A percentile compares a stretch with the other conserved stretches of the same genome.
Conservation (phyloP, 2,329 filamentous ascomycete genomes). For the Phyllosticta paracitricarpa region DNA sequence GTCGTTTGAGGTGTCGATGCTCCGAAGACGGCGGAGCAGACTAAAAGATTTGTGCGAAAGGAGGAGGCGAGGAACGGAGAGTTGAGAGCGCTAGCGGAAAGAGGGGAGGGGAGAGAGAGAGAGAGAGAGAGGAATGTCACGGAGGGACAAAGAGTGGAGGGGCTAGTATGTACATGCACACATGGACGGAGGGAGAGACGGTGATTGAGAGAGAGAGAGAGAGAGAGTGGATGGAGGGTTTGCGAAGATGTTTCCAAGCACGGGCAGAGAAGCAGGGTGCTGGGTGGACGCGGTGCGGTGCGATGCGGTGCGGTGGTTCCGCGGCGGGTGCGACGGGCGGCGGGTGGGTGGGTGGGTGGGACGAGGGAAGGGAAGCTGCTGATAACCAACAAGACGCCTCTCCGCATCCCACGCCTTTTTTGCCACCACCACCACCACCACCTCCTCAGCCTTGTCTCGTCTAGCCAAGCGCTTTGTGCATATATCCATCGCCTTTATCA, state of each 20-base stretch:
- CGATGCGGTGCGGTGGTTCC: background rate
- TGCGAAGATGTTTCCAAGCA: background rate
- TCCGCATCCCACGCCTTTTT: background rate
- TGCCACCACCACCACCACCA: background rate
- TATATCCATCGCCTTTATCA: background rate
- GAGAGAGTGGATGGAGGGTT: background rate
- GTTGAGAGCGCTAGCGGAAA: background rate
- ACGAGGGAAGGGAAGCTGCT: background rate
- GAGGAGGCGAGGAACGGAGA: background rate
- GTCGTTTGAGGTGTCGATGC: background rate
- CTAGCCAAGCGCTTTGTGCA: background rate
- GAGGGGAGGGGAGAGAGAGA: background rate
- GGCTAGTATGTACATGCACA: background rate
- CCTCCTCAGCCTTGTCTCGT: background rate
- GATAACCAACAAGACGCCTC: background rate
- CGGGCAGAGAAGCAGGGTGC: background rate
- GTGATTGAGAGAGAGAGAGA: no score
- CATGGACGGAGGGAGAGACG: background rate
- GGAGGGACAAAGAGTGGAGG: background rate
- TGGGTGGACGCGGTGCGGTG: background rate
- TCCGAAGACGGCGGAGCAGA: background rate
- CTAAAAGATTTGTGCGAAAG: background rate
- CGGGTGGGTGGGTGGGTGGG: no score
- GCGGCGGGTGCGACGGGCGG: background rate
- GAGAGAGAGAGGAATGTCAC: background rate